These are phyloP conservation scores for Jackrogersella minutella DNA, from an alignment of 495 filamentous ascomycete species.

Conservation along the genomic window DNA sequence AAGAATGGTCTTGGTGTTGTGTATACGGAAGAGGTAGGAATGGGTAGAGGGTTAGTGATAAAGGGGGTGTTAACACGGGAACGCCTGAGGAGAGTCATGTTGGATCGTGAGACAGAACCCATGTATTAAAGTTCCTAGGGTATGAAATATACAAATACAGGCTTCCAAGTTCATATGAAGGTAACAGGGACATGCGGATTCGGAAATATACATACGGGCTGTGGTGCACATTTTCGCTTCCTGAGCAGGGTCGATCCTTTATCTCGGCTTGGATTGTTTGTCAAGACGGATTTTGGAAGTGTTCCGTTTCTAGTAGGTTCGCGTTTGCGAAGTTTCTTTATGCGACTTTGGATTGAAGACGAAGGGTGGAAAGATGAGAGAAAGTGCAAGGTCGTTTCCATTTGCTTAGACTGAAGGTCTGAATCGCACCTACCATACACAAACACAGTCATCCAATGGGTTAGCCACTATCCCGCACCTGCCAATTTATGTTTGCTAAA, in stretches of 20 bases:
- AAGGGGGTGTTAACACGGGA: too few species aligned
- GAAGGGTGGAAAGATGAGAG: background rate
- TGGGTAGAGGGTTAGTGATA: background rate
- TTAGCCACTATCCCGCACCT: background rate
- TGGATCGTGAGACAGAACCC: too few species aligned
- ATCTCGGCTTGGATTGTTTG: background rate
- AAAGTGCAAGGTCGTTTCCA: background rate
- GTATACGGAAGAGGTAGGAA: background rate
- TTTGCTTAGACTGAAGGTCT: background rate
- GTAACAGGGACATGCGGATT: background rate
- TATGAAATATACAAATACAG: too few species aligned
- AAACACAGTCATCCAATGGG: background rate
- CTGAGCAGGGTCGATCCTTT: background rate
- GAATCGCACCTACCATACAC: conserved; percentile 1
- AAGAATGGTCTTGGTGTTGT: too few species aligned
- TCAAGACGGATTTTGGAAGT: too few species aligned
- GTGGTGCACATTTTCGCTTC: conserved; percentile 34
- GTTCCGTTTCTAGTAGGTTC: background rate
- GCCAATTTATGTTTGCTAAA: background rate
- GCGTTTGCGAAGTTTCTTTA: background rate
- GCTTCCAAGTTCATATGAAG: background rate
- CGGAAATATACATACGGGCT: conserved; percentile 21
- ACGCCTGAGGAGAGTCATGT: too few species aligned
- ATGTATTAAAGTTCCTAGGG: too few species aligned
- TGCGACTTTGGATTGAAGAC: background rate